A percentile compares a stretch with the other conserved stretches of the same genome.
phyloP scores from a whole-genome alignment of 2,329 filamentous ascomycete species.

The Penicillium sp. region DNA sequence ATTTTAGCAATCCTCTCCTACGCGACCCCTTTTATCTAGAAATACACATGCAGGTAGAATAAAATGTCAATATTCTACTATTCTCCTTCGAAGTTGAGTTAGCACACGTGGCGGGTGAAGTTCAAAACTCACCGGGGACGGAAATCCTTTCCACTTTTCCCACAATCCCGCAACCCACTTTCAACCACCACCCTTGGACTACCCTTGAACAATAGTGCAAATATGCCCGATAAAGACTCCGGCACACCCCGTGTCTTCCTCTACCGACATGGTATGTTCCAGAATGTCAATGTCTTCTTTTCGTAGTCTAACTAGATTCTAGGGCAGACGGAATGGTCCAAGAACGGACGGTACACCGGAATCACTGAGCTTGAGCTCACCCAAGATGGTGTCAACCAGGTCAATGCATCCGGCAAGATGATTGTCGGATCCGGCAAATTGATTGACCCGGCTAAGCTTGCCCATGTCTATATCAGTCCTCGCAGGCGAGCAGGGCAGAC shows the following conservation, averaged over 20 bases:
- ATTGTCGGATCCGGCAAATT: conserved; percentile 53
- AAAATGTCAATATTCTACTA: background rate
- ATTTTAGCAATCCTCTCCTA: background rate
- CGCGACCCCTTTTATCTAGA: background rate
- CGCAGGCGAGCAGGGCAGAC: conserved; percentile 50
- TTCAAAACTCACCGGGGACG: background rate
- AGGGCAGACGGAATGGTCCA: conserved; percentile 49
- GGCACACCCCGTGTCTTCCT: conserved; percentile 41
- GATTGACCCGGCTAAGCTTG: conserved; percentile 51
- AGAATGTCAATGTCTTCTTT: background rate
- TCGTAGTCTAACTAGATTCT: background rate
- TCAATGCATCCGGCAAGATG: conserved; percentile 43
- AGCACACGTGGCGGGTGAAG: conserved; percentile 1
- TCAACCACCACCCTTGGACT: background rate
- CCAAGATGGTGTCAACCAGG: conserved; percentile 43
- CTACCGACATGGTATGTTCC: conserved; percentile 36
- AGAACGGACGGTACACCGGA: conserved; percentile 48
- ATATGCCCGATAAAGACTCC: conserved; percentile 42
- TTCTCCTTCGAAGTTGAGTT: background rate
- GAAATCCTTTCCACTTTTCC: background rate
- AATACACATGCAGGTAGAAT: background rate
- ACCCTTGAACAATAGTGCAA: background rate
- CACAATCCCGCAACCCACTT: conserved; percentile 5
- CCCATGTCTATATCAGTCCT: conserved; percentile 52
- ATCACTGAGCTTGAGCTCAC: conserved; percentile 47